A percentile compares a stretch with the other conserved stretches of the same genome.
phyloP scores from a whole-genome alignment of 176 grass and related monocot genomes.

The Bromus sterilis region DNA sequence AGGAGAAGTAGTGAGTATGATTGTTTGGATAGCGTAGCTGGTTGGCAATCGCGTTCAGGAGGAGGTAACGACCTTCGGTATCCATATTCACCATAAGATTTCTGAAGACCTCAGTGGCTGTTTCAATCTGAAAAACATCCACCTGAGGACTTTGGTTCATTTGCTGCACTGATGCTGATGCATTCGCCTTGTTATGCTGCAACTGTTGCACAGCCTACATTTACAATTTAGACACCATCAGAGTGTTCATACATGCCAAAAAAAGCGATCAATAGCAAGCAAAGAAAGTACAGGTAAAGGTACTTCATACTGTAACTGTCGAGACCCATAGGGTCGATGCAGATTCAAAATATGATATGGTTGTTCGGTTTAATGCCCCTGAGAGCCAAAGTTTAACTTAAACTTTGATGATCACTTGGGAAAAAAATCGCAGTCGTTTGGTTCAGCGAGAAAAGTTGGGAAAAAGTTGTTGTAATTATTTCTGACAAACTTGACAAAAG shows the following conservation, averaged over 20 bases:
- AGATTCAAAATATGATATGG: background rate
- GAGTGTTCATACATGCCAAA: background rate
- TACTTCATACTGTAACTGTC: background rate
- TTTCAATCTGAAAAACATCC: conserved; percentile 80
- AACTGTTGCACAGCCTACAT: conserved; percentile 82
- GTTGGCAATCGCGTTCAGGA: conserved; percentile 90
- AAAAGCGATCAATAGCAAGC: background rate
- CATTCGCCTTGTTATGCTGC: conserved; percentile 56
- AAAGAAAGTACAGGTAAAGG: background rate
- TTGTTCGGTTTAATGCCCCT: background rate
- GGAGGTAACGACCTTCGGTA: conserved; percentile 76
- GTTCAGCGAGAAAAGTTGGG: background rate
- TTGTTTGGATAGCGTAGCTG: conserved; percentile 92
- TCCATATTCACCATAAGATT: conserved; percentile 85
- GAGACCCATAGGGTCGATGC: background rate
- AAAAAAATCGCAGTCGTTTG: background rate
- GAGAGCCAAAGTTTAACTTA: background rate
- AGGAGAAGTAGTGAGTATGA: conserved; percentile 94
- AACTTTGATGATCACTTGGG: background rate
- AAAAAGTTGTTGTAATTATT: background rate
- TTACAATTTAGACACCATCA: conserved; percentile 6
- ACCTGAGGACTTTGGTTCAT: conserved; percentile 50
- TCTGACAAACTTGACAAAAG: background rate
- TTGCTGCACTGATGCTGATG: conserved; percentile 47
- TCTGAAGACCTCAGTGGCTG: conserved; percentile 75